These are phyloP conservation scores for Neohortaea acidophila DNA, from an alignment of 495 filamentous ascomycete species.

Conservation along the genomic window DNA sequence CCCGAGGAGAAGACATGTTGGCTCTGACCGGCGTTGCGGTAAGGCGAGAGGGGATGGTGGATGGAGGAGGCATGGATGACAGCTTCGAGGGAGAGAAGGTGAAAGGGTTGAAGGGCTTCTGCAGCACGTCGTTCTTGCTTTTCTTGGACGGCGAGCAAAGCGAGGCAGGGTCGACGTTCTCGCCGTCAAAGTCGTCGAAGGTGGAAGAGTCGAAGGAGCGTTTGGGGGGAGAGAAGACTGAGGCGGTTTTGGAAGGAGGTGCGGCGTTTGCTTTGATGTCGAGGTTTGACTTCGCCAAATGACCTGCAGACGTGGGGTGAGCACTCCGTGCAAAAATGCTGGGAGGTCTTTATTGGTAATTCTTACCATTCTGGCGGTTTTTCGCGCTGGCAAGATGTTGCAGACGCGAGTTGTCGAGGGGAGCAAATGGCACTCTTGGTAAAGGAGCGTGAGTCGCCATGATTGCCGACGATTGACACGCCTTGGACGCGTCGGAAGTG, in stretches of 20 bases:
- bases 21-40: constrained; percentile 29
- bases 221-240: constrained; percentile 25
- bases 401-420: constrained; percentile 26
- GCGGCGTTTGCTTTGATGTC: constrained; percentile 8
- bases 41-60: constrained; percentile 29
- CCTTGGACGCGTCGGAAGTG: no score
- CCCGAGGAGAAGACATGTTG: constrained; percentile 14
- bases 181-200: constrained; percentile 44
- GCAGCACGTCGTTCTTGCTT: constrained; percentile 45
- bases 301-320: no score
- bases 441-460: constrained; percentile 23
- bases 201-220: constrained; percentile 23
- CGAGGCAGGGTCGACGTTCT: constrained; percentile 65
- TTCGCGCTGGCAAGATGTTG: constrained; percentile 37
- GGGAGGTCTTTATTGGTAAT: constrained; percentile 8
- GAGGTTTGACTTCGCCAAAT: constrained; percentile 2
- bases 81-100: constrained; percentile 17
- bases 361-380: constrained; percentile 43
- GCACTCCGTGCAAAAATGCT: no score
- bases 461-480: no score
- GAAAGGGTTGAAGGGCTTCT: constrained; percentile 18
- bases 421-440: constrained; percentile 28
- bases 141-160: constrained; percentile 46
- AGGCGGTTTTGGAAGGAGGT: background rate
- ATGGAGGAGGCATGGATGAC: constrained; percentile 24